Conservation (phyloP, 140 eudicot genomes). For the Cichorium intybus region DNA sequence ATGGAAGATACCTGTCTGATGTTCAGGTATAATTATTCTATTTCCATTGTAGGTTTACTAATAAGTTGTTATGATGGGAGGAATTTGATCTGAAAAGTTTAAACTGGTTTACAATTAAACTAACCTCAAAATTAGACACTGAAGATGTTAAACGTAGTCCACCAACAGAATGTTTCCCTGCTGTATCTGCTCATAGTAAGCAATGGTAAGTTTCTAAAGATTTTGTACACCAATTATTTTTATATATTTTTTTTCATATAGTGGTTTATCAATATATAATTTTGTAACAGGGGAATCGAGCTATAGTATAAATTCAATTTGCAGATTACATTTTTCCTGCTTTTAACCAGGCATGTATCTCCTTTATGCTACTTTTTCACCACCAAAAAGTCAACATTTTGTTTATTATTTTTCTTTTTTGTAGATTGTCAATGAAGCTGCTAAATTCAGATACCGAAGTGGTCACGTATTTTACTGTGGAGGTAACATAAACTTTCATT, state of each 20-base stretch:
- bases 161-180: too few species aligned
- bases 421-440: constrained; percentile 97
- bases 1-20: too few species aligned
- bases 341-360: constrained; percentile 76
- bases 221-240: neutral
- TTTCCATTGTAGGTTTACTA: too few species aligned
- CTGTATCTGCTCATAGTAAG: too few species aligned
- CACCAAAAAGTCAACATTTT: neutral
- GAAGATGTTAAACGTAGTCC: too few species aligned
- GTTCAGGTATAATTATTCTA: too few species aligned
- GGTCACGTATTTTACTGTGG: constrained; percentile 96
- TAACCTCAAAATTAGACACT: too few species aligned
- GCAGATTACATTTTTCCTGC: constrained; percentile 98
- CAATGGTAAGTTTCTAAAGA: constrained; percentile 55
- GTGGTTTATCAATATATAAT: neutral
- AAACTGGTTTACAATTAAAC: too few species aligned
- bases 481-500: constrained; percentile 46
- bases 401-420: constrained; percentile 14
- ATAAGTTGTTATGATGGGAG: too few species aligned
- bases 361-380: constrained; percentile 1
- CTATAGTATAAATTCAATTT: constrained; percentile 94
- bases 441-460: constrained; percentile 92
- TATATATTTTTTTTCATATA: neutral
- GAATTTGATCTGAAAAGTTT: too few species aligned
- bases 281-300: constrained; percentile 71